Conservation (phyloP, 306 rosid genomes). For the Quercus ilex region DNA sequence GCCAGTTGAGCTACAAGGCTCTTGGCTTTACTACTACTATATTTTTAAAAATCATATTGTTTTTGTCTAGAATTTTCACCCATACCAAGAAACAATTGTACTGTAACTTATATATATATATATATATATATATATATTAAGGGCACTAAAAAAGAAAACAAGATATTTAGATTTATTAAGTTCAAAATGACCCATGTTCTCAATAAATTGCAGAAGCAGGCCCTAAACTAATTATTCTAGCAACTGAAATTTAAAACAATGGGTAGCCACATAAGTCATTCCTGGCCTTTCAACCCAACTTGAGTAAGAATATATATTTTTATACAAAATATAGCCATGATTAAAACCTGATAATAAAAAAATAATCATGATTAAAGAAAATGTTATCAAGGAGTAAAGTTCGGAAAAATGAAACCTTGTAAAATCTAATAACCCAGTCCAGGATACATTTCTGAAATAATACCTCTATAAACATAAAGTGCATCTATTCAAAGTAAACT, state of each 20-base stretch:
- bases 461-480: background rate
- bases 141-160: background rate
- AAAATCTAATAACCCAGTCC: conserved; percentile 7
- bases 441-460: background rate
- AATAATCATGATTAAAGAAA: background rate
- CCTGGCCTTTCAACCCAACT: background rate
- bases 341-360: too few species aligned
- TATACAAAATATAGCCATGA: background rate
- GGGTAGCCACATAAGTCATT: background rate
- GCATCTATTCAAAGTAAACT: conserved; percentile 20
- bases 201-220: background rate
- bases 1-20: too few species aligned
- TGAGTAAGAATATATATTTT: background rate
- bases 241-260: background rate
- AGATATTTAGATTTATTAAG: background rate
- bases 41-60: background rate
- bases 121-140: background rate
- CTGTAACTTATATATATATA: too few species aligned
- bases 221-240: background rate
- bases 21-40: too few species aligned
- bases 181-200: background rate
- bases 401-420: background rate
- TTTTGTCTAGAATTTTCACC: background rate
- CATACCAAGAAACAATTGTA: background rate
- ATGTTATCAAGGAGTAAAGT: background rate